These are phyloP conservation scores for Stentor coeruleus DNA, from an alignment of 73 alveolate genomes.

Conservation along the genomic window DNA sequence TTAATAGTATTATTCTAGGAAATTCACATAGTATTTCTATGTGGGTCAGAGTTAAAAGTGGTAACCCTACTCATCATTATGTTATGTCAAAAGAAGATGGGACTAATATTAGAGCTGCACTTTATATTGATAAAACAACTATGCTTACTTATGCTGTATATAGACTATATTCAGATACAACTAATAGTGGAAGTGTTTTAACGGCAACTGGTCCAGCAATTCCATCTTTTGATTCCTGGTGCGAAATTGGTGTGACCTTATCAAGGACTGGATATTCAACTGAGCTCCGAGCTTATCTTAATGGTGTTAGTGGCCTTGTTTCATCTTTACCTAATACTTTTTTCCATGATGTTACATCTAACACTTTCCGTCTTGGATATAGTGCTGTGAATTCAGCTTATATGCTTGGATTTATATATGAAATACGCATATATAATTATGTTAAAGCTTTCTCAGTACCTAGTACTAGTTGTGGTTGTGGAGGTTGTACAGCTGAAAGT, in stretches of 20 bases:
- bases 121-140: slow-evolving; percentile 2
- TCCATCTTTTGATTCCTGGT: slow-evolving; percentile 4
- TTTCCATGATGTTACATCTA: neutral
- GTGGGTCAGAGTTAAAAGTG: slow-evolving; percentile 5
- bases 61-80: neutral
- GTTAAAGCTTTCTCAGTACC: neutral
- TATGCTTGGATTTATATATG: neutral
- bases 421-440: neutral
- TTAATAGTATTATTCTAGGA: neutral
- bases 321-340: slow-evolving; percentile 11
- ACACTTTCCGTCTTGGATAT: neutral
- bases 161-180: neutral
- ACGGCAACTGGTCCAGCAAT: neutral
- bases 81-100: neutral
- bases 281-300: neutral
- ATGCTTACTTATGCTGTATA: neutral
- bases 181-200: neutral
- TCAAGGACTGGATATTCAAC: neutral
- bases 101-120: neutral
- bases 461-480: slow-evolving; percentile 12
- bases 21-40: slow-evolving; percentile 1
- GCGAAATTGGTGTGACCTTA: neutral
- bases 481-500: neutral
- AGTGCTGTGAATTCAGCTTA: neutral
- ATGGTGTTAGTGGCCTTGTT: neutral